Percentiles rank a stretch among this genome's conserved stretches.
Evolutionary conservation across 176 grass and related monocot genomes (phyloP).

Genomic region (Zoysia japonica): DNA sequence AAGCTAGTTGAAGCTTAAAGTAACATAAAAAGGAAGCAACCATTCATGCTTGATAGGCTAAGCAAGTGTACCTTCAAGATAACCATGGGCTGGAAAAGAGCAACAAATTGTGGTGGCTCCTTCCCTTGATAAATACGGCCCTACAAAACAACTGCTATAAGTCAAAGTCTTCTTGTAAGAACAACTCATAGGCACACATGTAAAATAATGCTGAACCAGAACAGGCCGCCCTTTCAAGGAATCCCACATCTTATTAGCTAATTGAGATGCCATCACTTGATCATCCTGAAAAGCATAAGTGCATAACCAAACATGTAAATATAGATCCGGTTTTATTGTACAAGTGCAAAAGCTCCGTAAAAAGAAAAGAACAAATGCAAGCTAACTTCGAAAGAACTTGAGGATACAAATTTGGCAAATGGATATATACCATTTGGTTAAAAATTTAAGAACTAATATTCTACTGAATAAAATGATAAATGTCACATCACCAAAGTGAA

Average conservation of each 20-base stretch:
- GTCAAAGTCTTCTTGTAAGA: constrained; percentile 36
- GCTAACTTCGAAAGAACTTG: background rate
- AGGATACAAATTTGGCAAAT: background rate
- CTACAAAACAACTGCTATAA: constrained; percentile 45
- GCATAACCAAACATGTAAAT: constrained; percentile 14
- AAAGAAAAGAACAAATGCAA: constrained; percentile 12
- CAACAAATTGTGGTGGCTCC: constrained; percentile 91
- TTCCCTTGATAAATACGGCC: constrained; percentile 88
- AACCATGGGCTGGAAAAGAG: constrained; percentile 95
- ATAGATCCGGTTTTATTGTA: constrained; percentile 17
- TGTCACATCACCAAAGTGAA: background rate
- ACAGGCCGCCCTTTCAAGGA: constrained; percentile 90
- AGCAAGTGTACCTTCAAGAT: constrained; percentile 72
- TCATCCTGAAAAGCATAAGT: constrained; percentile 63
- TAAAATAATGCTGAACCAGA: constrained; percentile 59
- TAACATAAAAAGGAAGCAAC: constrained; percentile 16
- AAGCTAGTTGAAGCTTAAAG: background rate
- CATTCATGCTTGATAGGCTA: background rate
- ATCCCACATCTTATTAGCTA: constrained; percentile 78
- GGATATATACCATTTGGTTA: constrained; percentile 1
- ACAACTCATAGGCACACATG: constrained; percentile 30
- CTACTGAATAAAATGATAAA: background rate
- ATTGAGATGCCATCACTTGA: constrained; percentile 56
- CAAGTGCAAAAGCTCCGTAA: background rate
- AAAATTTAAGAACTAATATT: constrained; percentile 8